Evolutionary conservation across 2,329 filamentous ascomycete genomes (phyloP).

Genomic region (Trichoderma cornu-damae): DNA sequence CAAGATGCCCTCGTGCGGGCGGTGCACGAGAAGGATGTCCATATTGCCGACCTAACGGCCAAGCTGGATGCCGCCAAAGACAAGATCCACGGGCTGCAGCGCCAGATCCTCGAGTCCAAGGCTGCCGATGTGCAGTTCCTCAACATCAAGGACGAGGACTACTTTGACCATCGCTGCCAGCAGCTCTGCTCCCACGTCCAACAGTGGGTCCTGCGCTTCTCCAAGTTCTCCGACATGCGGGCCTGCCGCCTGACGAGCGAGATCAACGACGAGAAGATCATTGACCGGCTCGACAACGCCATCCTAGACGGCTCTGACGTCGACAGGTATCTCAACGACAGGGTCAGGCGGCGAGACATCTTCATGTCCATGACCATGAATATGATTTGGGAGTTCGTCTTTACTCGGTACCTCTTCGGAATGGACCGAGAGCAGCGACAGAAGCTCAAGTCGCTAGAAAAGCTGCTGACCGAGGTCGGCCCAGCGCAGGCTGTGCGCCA

Average conservation of each 20-base stretch:
- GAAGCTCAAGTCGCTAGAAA: conserved; percentile 94
- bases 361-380: conserved; percentile 99
- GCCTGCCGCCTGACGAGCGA: conserved; percentile 78
- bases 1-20: conserved; percentile 57
- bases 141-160: conserved; percentile 78
- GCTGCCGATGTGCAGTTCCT: conserved; percentile 68
- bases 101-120: conserved; percentile 53
- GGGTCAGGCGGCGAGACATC: conserved; percentile 81
- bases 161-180: conserved; percentile 91
- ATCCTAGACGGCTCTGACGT: conserved; percentile 93
- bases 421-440: conserved; percentile 98
- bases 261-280: conserved; percentile 85
- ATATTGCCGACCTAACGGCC: conserved; percentile 70
- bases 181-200: conserved; percentile 93
- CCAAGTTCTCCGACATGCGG: conserved; percentile 92
- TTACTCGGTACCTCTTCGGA: conserved; percentile 94
- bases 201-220: conserved; percentile 96
- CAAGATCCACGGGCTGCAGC: conserved; percentile 49
- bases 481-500: conserved; percentile 85
- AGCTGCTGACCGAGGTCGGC: conserved; percentile 82
- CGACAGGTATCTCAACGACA: conserved; percentile 79
- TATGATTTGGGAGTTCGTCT: conserved; percentile 99
- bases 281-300: conserved; percentile 89
- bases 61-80: conserved; percentile 71
- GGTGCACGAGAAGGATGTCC: conserved; percentile 74